phyloP scores from a whole-genome alignment of 306 rosid genomes.

The Vachellia collinsii region DNA sequence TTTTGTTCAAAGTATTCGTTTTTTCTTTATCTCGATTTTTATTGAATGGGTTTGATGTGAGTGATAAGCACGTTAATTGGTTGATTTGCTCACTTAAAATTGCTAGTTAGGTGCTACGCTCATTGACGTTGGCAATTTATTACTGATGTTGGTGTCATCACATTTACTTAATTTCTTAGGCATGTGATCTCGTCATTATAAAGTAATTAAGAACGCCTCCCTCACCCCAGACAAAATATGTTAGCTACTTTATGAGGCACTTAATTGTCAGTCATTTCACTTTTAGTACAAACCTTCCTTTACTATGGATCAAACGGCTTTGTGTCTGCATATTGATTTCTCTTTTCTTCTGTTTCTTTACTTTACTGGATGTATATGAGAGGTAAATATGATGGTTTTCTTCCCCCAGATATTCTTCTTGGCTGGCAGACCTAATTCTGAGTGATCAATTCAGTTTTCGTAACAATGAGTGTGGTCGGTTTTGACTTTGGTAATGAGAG shows the following conservation, averaged over 20 bases:
- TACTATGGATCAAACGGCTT: background rate
- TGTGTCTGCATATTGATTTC: background rate
- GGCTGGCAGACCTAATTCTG: slow-evolving; percentile 12
- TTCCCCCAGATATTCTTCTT: background rate
- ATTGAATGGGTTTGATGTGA: background rate
- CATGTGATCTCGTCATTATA: background rate
- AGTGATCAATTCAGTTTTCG: slow-evolving; percentile 3
- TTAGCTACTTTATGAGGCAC: background rate
- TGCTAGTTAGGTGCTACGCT: background rate
- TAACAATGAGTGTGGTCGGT: slow-evolving; percentile 94
- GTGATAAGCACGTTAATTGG: background rate
- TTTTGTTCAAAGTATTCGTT: background rate
- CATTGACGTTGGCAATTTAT: background rate
- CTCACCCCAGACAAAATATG: background rate
- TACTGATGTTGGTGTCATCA: background rate
- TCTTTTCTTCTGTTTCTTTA: background rate
- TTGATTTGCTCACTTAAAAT: background rate
- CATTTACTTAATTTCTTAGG: slow-evolving; percentile 9
- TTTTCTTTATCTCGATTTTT: background rate
- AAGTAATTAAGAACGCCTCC: background rate
- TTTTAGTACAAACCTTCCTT: background rate
- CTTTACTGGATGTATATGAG: background rate
- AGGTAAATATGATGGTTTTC: background rate
- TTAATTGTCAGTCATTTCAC: background rate
- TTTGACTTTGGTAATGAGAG: slow-evolving; percentile 97